A percentile compares a stretch with the other conserved stretches of the same genome.
phyloP scores from a whole-genome alignment of 805 yeast genomes.

The Metschnikowia dekortorum region DNA sequence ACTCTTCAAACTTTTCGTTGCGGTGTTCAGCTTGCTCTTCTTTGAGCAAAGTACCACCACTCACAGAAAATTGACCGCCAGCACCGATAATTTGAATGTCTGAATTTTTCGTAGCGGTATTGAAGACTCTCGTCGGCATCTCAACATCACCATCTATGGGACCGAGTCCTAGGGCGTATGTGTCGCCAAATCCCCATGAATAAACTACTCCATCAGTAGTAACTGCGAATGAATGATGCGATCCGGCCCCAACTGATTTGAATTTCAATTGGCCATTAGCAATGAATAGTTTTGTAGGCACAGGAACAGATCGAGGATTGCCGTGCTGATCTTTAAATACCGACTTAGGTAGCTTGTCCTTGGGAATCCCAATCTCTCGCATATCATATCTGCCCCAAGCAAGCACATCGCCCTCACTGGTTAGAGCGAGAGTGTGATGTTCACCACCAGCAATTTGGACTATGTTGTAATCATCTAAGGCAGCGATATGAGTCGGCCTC shows the following conservation, averaged over 20 bases:
- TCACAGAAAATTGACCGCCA: constrained; percentile 93
- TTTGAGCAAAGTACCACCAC: constrained; percentile 73
- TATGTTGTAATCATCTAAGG: constrained; percentile 55
- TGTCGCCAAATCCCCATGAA: constrained; percentile 98
- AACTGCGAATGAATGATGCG: constrained; percentile 88
- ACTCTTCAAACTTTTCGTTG: constrained; percentile 48
- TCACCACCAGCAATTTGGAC: constrained; percentile 82
- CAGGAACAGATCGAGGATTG: constrained; percentile 77
- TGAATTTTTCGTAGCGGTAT: constrained; percentile 86
- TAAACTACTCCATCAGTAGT: constrained; percentile 79
- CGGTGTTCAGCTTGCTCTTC: constrained; percentile 46
- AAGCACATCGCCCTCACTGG: constrained; percentile 67
- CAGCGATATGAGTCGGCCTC: constrained; percentile 70
- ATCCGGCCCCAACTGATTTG: constrained; percentile 66
- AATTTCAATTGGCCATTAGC: constrained; percentile 26
- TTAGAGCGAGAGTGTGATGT: constrained; percentile 82
- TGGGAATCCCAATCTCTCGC: constrained; percentile 83
- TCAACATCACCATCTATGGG: constrained; percentile 86
- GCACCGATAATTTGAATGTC: constrained; percentile 74
- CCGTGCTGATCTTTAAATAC: constrained; percentile 78
- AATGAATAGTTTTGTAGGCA: constrained; percentile 62
- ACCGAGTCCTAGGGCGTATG: constrained; percentile 94
- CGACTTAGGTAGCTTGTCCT: constrained; percentile 60
- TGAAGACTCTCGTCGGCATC: constrained; percentile 81
- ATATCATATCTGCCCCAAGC: constrained; percentile 91